These are phyloP conservation scores for Dimocarpus longan DNA, from an alignment of 345 rosid genomes.

Conservation along the genomic window DNA sequence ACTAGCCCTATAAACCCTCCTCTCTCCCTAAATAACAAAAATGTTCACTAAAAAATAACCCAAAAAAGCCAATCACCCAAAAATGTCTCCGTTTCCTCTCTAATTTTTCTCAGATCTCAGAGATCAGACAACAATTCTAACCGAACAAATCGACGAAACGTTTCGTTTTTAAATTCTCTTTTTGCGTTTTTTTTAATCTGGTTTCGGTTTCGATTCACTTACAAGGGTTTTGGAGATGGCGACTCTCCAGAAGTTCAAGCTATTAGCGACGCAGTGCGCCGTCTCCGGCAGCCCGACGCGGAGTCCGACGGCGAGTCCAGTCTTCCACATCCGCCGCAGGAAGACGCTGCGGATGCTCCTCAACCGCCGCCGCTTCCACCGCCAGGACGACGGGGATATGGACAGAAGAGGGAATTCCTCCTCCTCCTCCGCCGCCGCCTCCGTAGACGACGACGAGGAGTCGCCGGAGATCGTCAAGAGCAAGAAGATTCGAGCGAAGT, in stretches of 20 bases:
- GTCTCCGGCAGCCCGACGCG: slow-evolving; percentile 62
- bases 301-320: slow-evolving; percentile 84
- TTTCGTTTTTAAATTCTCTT: background rate
- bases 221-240: slow-evolving; percentile 41
- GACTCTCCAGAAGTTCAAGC: slow-evolving; percentile 82
- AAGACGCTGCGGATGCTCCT: slow-evolving; percentile 87
- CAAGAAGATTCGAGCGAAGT: slow-evolving; percentile 48
- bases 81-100: background rate
- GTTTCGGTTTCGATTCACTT: background rate
- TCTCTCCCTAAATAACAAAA: background rate
- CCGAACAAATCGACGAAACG: background rate
- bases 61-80: background rate
- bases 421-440: no score
- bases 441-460: background rate
- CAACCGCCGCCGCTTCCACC: slow-evolving; percentile 41
- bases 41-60: background rate
- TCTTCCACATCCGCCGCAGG: slow-evolving; percentile 84
- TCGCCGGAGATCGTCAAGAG: slow-evolving; percentile 31
- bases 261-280: slow-evolving; percentile 79
- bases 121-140: background rate
- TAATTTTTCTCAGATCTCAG: slow-evolving; percentile 26
- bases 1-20: background rate
- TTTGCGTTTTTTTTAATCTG: background rate
- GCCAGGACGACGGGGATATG: slow-evolving; percentile 22
- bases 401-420: background rate